These are phyloP conservation scores for Tuber borchii DNA, from an alignment of 495 filamentous ascomycete species.

Conservation along the genomic window DNA sequence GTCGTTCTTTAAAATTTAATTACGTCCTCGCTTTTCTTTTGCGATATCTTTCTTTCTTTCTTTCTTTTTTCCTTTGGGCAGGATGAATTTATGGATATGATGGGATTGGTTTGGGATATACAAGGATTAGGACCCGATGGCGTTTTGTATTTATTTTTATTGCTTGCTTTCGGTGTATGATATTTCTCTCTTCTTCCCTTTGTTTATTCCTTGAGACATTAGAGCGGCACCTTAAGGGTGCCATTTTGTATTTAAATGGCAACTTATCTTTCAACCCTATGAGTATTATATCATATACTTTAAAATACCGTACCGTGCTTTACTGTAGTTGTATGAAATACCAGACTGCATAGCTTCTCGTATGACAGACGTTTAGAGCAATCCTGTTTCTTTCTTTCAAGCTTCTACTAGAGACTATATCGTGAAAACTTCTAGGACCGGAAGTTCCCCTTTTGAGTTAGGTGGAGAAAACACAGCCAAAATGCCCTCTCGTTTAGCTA, in stretches of 20 bases:
- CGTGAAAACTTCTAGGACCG: not conserved
- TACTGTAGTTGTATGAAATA: not conserved
- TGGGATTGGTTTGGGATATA: not conserved
- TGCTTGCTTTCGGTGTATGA: not conserved
- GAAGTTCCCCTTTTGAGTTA: not conserved
- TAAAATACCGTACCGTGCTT: not conserved
- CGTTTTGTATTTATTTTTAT: slow-evolving; percentile 1
- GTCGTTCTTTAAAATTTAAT: not conserved
- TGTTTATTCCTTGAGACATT: not conserved
- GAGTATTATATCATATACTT: not conserved
- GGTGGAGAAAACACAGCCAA: not conserved
- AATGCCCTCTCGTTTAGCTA: not conserved
- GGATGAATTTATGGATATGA: not conserved
- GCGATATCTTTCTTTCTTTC: not conserved
- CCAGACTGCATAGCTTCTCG: not conserved
- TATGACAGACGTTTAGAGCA: not conserved
- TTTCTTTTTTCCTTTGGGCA: not conserved
- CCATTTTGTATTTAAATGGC: not conserved
- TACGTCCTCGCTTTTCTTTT: not conserved
- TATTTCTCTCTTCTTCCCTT: not conserved
- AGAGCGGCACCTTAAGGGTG: not conserved
- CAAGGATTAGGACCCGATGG: not conserved
- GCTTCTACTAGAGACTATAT: not conserved
- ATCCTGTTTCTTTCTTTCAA: not conserved
- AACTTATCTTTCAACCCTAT: not conserved